Base-by-base conservation (phyloP, 1,284 basidiomycete species). In the Cryptococcus wingfieldii region DNA sequence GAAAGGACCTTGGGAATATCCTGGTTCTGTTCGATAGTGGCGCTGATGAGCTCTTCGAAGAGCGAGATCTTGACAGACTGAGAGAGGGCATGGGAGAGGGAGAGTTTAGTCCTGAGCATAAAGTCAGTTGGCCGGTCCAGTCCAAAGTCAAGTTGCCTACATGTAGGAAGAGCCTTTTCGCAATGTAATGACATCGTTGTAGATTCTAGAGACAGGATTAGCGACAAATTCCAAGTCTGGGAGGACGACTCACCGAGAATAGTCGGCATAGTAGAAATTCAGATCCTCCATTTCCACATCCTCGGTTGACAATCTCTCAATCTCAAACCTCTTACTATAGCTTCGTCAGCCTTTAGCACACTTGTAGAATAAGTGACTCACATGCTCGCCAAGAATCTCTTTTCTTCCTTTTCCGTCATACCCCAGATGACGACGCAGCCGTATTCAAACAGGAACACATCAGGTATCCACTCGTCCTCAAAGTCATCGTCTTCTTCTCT, bases 31-130 rank as follows among this genome's bases (percentile, higher is more conserved):
- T 96, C 93, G 67, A 98, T 96, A 31, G 92, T 96, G 25, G 85
- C 85, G 38, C 90, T 89, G 66, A 98, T 94, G 50, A 95, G 82
- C 54, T 90, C 89, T 78, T 98, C 93, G 66, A 93, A 94, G 83
- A 94, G 78, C 18, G 91, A 94, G 74, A 98, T 96, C 79, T 97
- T 98, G 67, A 95, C 93, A 14, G 90, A 94, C 81, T 97, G 94
- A 7, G 93, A 87, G 38, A 98, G 83, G 0, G 93, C 93, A 74
- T 98, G 93, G 14, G 93, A 96, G 37, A 98, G 79, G 1, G 92
- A 92, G 10, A 98, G 80, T 76, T 97, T 98, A 10, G 93, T 97
- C 91, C 90, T 94, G 67, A 18, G 43, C 13, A 41, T 4, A 14
- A 2, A 1, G 23, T 38, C 7, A 47, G 25, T 42, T 51, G 37